Percentiles rank a stretch among this genome's conserved stretches.
phyloP scores from a whole-genome alignment of 805 yeast species.

The Candida nemodendra region DNA sequence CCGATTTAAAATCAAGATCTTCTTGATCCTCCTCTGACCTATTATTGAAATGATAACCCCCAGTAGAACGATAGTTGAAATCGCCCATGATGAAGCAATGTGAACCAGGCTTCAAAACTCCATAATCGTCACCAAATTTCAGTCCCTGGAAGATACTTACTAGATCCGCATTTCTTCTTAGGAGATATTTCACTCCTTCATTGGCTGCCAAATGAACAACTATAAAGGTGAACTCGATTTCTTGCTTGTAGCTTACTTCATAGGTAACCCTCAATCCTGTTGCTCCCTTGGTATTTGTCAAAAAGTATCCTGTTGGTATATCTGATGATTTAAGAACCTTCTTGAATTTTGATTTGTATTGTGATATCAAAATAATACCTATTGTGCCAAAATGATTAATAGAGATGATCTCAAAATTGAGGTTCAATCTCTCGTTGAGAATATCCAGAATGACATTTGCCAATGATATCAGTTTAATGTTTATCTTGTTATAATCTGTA shows the following conservation, averaged over 20 bases:
- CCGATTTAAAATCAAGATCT: conserved; percentile 30
- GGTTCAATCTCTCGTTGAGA: conserved; percentile 35
- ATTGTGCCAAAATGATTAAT: conserved; percentile 54
- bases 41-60: conserved; percentile 15
- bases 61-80: conserved; percentile 67
- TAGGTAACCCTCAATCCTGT: conserved; percentile 55
- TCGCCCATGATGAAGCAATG: conserved; percentile 84
- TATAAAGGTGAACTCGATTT: conserved; percentile 55
- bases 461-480: conserved; percentile 36
- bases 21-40: conserved; percentile 1
- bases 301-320: conserved; percentile 54
- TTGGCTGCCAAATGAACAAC: conserved; percentile 74
- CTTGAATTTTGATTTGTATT: conserved; percentile 30
- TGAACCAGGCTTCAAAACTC: conserved; percentile 47
- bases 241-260: conserved; percentile 17
- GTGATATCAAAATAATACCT: conserved; percentile 51
- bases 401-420: conserved; percentile 42
- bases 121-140: conserved; percentile 56
- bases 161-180: conserved; percentile 54
- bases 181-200: conserved; percentile 55
- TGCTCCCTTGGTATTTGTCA: conserved; percentile 74
- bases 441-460: conserved; percentile 36
- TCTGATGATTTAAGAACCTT: conserved; percentile 24
- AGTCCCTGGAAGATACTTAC: conserved; percentile 49
- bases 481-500: conserved; percentile 39